phyloP scores from a whole-genome alignment of 2,329 filamentous ascomycete species.

The Pleoardoris graminearum region DNA sequence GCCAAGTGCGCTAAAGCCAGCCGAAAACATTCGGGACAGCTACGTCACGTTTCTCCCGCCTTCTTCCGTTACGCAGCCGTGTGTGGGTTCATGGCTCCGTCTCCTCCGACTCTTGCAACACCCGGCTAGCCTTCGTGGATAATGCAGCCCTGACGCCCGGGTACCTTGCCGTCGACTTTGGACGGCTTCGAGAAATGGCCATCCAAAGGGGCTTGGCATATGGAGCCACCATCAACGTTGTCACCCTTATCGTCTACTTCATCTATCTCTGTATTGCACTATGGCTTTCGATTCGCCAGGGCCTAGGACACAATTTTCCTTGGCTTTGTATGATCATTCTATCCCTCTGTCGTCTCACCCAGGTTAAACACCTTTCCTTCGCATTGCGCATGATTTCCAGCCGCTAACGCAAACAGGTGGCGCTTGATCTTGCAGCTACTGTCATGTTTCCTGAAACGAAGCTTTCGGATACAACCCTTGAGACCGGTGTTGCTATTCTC shows the following conservation, averaged over 20 bases:
- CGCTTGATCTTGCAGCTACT: conserved; percentile 42
- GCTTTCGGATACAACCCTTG: conserved; percentile 32
- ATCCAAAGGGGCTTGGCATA: conserved; percentile 20
- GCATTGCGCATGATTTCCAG: neutral
- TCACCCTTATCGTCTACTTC: conserved; percentile 40
- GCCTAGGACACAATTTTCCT: conserved; percentile 38
- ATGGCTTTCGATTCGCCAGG: conserved; percentile 35
- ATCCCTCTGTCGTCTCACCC: conserved; percentile 38
- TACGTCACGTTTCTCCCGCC: conserved; percentile 7
- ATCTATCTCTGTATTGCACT: conserved; percentile 34
- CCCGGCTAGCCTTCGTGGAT: conserved; percentile 1
- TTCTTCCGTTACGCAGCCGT: neutral
- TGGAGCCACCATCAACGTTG: conserved; percentile 38
- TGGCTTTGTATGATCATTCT: conserved; percentile 41
- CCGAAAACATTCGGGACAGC: conserved; percentile 1
- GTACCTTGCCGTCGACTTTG: neutral
- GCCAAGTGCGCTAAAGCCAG: conserved; percentile 10
- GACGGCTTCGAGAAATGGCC: conserved; percentile 24
- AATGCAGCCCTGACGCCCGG: neutral
- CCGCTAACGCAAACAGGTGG: conserved; percentile 21
- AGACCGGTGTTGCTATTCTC: conserved; percentile 42
- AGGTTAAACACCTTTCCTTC: conserved; percentile 8
- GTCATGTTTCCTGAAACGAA: conserved; percentile 26
- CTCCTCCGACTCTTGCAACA: neutral
- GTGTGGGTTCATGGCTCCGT: conserved; percentile 2